Base-by-base conservation (phyloP, 1,139 yeast genomes). In the Candida sanyaensis region DNA sequence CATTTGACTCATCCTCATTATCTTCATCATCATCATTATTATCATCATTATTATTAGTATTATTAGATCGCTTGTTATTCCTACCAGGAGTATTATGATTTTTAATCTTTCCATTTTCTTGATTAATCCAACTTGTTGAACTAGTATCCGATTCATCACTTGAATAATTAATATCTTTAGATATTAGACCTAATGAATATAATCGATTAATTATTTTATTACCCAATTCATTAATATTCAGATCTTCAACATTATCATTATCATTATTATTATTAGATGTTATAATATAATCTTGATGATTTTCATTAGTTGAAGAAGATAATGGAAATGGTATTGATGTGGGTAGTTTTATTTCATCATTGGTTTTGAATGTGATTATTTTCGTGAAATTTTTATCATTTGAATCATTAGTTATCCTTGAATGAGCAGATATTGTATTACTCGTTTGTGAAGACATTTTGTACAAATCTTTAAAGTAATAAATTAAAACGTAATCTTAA, bases 311-410 rank as follows among this genome's bases (percentile, higher is more conserved):
- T 36, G 24, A 12, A 11, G 17, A 17, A 17, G 39, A 3, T 3
- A 5, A 44, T 38, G 42, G 46, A 29, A 50, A 50, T 12, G 50
- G 50, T 5, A 50, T 44, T 6, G 44, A 30, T 6, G 44, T 30
- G 31, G 42, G 44, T 23, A 28, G 21, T 31, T 37, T 37, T 9
- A 10, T 8, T 3, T 44, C 46, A 21, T 40, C 46, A 10, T 37
- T 31, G 7, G 29, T 28, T 37, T 37, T 36, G 12, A 37, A 40
- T 11, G 47, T 43, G 8, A 44, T 36, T 10, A 41, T 40, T 34
- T 48, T 48, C 7, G 41, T 43, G 33, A 45, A 50, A 9, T 28
- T 38, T 10, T 26, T 30, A 44, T 49, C 50, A 4, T 37, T 31
- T 5, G 48, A 45, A 11, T 29, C 37, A 12, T 24, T 3, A 8